Evolutionary conservation across 352 stramenopile genomes (phyloP).

Genomic region (Thalassiosira mediterranea): DNA sequence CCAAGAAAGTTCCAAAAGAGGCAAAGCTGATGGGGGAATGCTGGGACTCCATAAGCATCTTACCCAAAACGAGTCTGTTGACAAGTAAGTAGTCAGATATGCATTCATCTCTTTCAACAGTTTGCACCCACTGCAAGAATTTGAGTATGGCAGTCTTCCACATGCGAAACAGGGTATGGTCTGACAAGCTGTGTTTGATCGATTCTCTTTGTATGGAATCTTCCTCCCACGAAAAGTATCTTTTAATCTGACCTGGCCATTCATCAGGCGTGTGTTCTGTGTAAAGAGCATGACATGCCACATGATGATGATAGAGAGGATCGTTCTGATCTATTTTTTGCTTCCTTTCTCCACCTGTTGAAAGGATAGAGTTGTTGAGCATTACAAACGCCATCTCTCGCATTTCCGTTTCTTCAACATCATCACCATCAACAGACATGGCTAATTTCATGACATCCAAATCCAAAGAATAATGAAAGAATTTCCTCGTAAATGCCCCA

Average conservation of each 20-base stretch:
- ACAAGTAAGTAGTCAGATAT: conserved; percentile 25
- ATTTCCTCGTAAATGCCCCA: conserved; percentile 8
- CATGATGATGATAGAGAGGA: not conserved
- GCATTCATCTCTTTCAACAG: conserved; percentile 8
- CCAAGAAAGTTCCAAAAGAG: conserved; percentile 20
- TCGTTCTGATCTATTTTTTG: conserved; percentile 12
- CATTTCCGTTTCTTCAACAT: conserved; percentile 1
- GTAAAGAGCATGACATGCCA: conserved; percentile 9
- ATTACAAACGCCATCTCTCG: conserved; percentile 9
- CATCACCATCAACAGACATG: conserved; percentile 16
- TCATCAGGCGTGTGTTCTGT: conserved; percentile 4
- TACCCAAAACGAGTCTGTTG: conserved; percentile 2
- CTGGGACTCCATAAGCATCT: not conserved
- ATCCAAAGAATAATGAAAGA: conserved; percentile 14
- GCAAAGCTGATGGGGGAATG: not conserved
- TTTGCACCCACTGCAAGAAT: conserved; percentile 14
- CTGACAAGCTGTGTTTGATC: conserved; percentile 11
- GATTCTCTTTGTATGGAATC: conserved; percentile 12
- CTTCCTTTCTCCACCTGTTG: conserved; percentile 8
- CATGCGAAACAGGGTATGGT: conserved; percentile 9
- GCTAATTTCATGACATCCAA: conserved; percentile 19
- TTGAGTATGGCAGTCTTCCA: conserved; percentile 18
- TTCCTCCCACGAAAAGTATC: conserved; percentile 5
- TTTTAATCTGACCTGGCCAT: conserved; percentile 8
- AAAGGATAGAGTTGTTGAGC: conserved; percentile 24